phyloP scores from a whole-genome alignment of 1,139 yeast genomes.

The Nakaseomyces glabratus region DNA sequence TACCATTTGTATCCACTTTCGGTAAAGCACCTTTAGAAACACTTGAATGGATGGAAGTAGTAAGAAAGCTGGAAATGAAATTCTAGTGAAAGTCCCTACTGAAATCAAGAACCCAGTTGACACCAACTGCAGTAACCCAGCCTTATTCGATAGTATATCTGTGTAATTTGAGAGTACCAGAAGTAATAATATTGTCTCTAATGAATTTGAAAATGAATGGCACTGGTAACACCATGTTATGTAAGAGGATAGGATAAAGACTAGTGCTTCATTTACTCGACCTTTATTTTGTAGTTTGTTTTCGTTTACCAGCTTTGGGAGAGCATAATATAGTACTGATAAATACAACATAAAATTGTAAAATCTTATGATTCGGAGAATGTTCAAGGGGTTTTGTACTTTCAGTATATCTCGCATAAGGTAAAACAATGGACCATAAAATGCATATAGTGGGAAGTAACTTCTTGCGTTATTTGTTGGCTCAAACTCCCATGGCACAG shows the following conservation, averaged over 20 bases:
- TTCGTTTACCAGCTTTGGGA: conserved; percentile 1
- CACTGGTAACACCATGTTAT: conserved; percentile 73
- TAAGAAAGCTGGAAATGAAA: conserved; percentile 73
- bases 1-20: conserved; percentile 21
- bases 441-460: conserved; percentile 53
- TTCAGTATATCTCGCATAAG: conserved; percentile 15
- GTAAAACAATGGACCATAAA: conserved; percentile 56
- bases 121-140: conserved; percentile 1
- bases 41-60: conserved; percentile 48
- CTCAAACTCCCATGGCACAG: conserved; percentile 81
- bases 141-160: conserved; percentile 10
- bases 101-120: conserved; percentile 46
- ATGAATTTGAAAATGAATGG: conserved; percentile 80
- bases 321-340: conserved; percentile 10
- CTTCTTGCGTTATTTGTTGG: conserved; percentile 59
- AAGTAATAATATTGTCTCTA: conserved; percentile 67
- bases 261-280: conserved; percentile 49
- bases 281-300: conserved; percentile 36
- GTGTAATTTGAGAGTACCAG: conserved; percentile 39
- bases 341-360: conserved; percentile 41
- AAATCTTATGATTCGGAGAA: conserved; percentile 52
- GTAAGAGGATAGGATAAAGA: conserved; percentile 68
- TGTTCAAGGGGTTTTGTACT: conserved; percentile 34
- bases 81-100: conserved; percentile 72
- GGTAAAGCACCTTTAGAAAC: conserved; percentile 29